phyloP scores from a whole-genome alignment of 768 basidiomycete species.

The Crepidotus variabilis region DNA sequence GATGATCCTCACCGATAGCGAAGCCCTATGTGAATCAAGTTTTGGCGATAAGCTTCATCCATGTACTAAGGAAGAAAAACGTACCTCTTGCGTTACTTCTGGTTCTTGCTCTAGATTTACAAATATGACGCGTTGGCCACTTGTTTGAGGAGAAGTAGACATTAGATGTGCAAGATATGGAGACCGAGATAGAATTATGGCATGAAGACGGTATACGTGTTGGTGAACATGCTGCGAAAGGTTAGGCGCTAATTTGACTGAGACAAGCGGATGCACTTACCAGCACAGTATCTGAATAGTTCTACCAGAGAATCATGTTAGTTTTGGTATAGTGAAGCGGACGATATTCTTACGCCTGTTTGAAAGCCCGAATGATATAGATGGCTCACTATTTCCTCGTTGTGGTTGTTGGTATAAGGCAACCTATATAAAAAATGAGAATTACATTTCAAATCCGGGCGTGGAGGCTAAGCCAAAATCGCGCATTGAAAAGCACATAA shows the following conservation, averaged over 20 bases:
- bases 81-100: conserved; percentile 80
- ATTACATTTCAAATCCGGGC: background rate
- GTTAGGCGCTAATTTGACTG: conserved; percentile 6
- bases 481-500: background rate
- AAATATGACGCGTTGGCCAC: conserved; percentile 66
- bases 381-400: conserved; percentile 75
- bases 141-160: conserved; percentile 70
- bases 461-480: background rate
- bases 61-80: conserved; percentile 20
- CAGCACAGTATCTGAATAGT: conserved; percentile 79
- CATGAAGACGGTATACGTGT: conserved; percentile 73
- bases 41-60: conserved; percentile 10
- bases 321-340: too few species aligned
- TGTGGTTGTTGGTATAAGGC: conserved; percentile 62
- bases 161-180: conserved; percentile 87
- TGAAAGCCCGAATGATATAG: conserved; percentile 79
- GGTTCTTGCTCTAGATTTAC: conserved; percentile 76
- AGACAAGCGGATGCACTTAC: conserved; percentile 36
- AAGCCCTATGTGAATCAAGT: conserved; percentile 48
- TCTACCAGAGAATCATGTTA: conserved; percentile 36
- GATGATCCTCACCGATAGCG: conserved; percentile 54
- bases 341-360: conserved; percentile 56
- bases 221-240: conserved; percentile 63
- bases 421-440: conserved; percentile 27
- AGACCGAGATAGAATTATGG: conserved; percentile 83